Evolutionary conservation across 768 basidiomycete species (phyloP), one percentile per base, ranked within the genome.

Genomic region (Boletus huronensis): DNA sequence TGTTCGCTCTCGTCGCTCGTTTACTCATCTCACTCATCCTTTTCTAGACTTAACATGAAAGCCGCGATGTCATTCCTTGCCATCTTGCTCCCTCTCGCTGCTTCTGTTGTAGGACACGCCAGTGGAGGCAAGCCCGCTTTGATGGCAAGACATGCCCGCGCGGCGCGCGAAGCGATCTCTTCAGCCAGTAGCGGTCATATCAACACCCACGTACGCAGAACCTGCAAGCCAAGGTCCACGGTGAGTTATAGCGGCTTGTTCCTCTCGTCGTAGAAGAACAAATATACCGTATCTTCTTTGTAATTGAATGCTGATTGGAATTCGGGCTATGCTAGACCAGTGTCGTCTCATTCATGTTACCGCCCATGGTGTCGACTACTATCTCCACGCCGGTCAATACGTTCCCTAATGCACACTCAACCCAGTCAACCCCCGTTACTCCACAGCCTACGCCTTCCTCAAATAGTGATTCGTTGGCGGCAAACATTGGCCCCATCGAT

Each of bases 121-220:
- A 32, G 46, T 26, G 29, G 43, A 17, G 21, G 32, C 34, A 35
- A 19, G 40, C 55, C 38, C 17, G 40, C 45, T 26, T 28, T 50
- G 19, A 58, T 57, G 35, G 54, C 35, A 38, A 57, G 19, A 43
- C 58, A 42, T 19, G 58, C 35, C 35, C 45, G 31, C 34, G 4
- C 23, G 6, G 11, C 31, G n/a, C 38, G 43, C 32, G 32, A 29
- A 21, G 29, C 8, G 7, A 11, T 55, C 19, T 26, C 31, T 42
- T 16, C 39, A 10, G 5, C n/a, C 17, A 38, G 14, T 21, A 2
- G 8, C 16, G n/a, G 31, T 25, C 52, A 25, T n/a, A 14, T 35
- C 31, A 26, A 32, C n/a, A 28, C 21, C 35, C 16, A 35, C n/a
- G 4, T 32, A 25, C 17, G 34, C 53, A 38, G 53, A 40, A 25